phyloP scores from a whole-genome alignment of 192 early-diverging fungal genomes.

The Mortierella antarctica region DNA sequence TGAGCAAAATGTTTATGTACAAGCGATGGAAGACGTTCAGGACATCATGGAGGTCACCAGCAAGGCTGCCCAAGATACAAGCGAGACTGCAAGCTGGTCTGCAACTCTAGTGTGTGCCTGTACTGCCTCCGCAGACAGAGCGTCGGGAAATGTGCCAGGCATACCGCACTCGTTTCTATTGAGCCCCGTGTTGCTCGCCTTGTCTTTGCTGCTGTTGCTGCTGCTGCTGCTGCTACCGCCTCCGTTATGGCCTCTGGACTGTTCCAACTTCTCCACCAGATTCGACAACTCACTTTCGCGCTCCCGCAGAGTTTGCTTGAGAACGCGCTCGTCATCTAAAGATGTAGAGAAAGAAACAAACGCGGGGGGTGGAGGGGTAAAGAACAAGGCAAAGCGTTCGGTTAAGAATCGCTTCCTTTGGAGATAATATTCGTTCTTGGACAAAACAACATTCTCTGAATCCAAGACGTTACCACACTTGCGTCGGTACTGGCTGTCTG shows the following conservation, averaged over 20 bases:
- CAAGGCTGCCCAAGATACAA: constrained; percentile 41
- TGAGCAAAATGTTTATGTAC: not conserved
- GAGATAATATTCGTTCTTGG: too few species aligned
- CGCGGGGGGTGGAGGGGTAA: not conserved
- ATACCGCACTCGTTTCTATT: not conserved
- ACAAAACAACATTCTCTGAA: not conserved
- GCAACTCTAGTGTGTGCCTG: not conserved
- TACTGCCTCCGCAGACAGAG: not conserved
- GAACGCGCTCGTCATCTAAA: constrained; percentile 33
- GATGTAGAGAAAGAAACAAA: not conserved
- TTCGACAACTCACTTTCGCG: constrained; percentile 37
- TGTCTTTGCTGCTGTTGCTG: constrained; percentile 1
- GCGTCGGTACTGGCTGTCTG: constrained; percentile 37
- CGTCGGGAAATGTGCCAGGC: constrained; percentile 39
- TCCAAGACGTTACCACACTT: constrained; percentile 31
- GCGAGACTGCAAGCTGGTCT: constrained; percentile 23
- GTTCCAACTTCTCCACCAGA: constrained; percentile 27
- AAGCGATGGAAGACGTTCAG: not conserved
- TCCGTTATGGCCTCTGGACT: constrained; percentile 21
- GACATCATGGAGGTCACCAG: constrained; percentile 41
- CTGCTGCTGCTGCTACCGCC: not conserved
- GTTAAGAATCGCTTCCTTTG: too few species aligned
- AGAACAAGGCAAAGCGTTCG: too few species aligned
- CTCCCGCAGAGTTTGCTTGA: constrained; percentile 41
- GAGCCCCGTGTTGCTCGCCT: not conserved